phyloP scores from a whole-genome alignment of 2,329 filamentous ascomycete genomes.

The Botrytis medusae region DNA sequence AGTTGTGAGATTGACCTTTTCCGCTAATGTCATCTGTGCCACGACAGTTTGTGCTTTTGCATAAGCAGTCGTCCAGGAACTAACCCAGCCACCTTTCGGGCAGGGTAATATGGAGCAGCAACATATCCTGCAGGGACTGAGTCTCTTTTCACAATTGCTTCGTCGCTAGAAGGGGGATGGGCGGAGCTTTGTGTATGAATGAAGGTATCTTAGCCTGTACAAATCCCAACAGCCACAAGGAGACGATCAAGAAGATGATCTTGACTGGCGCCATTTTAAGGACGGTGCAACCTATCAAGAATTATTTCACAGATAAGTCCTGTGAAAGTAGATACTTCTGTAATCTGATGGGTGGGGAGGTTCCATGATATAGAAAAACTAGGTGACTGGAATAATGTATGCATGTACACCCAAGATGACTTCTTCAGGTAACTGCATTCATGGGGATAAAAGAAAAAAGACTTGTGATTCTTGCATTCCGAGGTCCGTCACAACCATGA shows the following conservation, averaged over 20 bases:
- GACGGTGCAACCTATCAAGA: neutral
- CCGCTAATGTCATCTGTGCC: conserved; percentile 73
- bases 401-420: neutral
- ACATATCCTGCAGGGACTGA: conserved; percentile 33
- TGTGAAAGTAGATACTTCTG: neutral
- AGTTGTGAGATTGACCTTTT: conserved; percentile 76
- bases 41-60: conserved; percentile 67
- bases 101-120: conserved; percentile 37
- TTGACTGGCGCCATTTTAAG: conserved; percentile 9
- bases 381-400: neutral
- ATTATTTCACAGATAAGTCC: neutral
- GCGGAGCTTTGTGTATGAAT: conserved; percentile 4
- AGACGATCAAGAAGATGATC: conserved; percentile 6
- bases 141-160: conserved; percentile 6
- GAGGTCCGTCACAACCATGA: neutral
- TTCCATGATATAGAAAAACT: conserved; percentile 11
- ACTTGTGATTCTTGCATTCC: conserved; percentile 6
- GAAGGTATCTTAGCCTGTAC: conserved; percentile 13
- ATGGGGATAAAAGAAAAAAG: neutral
- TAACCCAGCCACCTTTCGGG: conserved; percentile 55
- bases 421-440: neutral
- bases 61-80: conserved; percentile 66
- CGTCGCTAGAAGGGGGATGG: neutral
- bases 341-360: neutral
- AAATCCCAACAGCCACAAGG: conserved; percentile 8